Evolutionary conservation across 108 stramenopile species (phyloP), one percentile per base, ranked within the genome.

Genomic region (Nitzschia sp.): DNA sequence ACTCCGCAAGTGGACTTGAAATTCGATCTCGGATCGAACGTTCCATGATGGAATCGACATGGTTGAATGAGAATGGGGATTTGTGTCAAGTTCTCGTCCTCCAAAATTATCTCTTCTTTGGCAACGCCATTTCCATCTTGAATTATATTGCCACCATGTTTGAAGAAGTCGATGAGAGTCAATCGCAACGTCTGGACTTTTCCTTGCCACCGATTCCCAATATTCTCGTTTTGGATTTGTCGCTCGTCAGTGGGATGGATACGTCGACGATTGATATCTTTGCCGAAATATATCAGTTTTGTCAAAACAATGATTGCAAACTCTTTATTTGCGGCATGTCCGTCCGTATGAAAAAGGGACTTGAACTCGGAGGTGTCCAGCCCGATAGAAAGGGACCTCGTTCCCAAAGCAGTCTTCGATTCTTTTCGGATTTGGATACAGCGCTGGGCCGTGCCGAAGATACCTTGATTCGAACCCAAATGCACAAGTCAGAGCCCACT

Each of bases 81-180:
- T 45, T 76, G n/a, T 82, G 87, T 31, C 91, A 89, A 33, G 69
- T 89, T 1, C 53, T 92, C 17, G 81, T 89, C 1, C 69, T 92
- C 17, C 91, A 92, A 56, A 89, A 85, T 50, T 92, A 89, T 63
- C 72, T 92, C 2, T 93, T 89, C 68, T 93, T 93, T 69, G 91
- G 91, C 9, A 93, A 93, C 68, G 86, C 88, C 6, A 68, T 61
- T 11, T 86, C 88, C 0, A 76, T 87, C 25, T 68, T 79, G 19
- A 75, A 76, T 45, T 90, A 93, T 58, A 75, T 93, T 26, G 45
- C 66, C 17, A 79, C 79, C 22, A 93, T 93, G 88, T 93, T 93
- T 70, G 88, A 93, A 35, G 86, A 85, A 23, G 64, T 78, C 1
- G 70, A 76, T 11, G 52, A 61, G 30, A 11, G 3, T 15, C 63